A percentile compares a stretch with the other conserved stretches of the same genome.
These are phyloP conservation scores for Leccinum uliginosum DNA, from an alignment of 768 basidiomycete species.

Conservation along the genomic window DNA sequence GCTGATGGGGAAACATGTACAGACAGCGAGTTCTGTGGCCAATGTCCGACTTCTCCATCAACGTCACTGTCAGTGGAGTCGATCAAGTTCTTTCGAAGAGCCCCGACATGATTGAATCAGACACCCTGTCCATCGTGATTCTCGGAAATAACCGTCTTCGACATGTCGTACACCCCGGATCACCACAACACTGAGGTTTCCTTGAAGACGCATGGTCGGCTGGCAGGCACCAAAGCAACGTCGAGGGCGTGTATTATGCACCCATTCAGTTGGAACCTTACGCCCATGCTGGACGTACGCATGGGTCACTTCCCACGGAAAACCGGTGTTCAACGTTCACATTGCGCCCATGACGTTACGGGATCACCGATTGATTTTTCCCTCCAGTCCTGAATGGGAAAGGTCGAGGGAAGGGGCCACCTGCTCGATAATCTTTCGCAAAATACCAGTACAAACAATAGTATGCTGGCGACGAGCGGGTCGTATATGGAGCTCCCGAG, in stretches of 20 bases:
- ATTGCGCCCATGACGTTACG: not conserved
- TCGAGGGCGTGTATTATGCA: slow-evolving; percentile 31
- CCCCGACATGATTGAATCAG: slow-evolving; percentile 14
- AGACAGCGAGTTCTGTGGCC: slow-evolving; percentile 6
- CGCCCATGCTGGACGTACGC: slow-evolving; percentile 26
- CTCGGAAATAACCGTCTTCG: slow-evolving; percentile 1
- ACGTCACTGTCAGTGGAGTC: not conserved
- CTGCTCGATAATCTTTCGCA: slow-evolving; percentile 40
- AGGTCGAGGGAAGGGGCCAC: slow-evolving; percentile 44
- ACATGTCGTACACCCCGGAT: slow-evolving; percentile 1
- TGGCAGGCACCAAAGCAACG: slow-evolving; percentile 31
- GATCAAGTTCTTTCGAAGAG: slow-evolving; percentile 33
- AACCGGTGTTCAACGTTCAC: slow-evolving; percentile 37
- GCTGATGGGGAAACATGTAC: slow-evolving; percentile 41
- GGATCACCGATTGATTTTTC: not conserved
- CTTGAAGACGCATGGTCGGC: slow-evolving; percentile 29
- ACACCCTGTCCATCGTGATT: slow-evolving; percentile 35
- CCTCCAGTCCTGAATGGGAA: slow-evolving; percentile 26
- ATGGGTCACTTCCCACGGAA: slow-evolving; percentile 35
- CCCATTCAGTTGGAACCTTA: slow-evolving; percentile 56
- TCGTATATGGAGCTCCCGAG: slow-evolving; percentile 56
- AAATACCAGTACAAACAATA: slow-evolving; percentile 25
- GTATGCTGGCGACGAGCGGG: slow-evolving; percentile 55
- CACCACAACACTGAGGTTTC: slow-evolving; percentile 39
- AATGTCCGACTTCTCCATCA: not conserved